Conservation (phyloP, 176 grass and related monocot species). For the Zea luxurians region DNA sequence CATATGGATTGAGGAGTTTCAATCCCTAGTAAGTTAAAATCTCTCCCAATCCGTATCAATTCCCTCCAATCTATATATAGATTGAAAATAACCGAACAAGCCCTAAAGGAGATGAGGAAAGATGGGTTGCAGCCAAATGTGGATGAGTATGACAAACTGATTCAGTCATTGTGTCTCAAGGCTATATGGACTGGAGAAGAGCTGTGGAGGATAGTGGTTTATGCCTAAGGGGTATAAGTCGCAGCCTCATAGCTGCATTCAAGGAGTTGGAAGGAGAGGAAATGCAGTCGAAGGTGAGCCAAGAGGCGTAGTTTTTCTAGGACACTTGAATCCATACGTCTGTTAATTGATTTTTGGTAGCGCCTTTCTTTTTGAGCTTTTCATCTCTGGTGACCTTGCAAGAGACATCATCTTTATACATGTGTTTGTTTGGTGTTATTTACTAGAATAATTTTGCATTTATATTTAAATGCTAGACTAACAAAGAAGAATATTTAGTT, state of each 20-base stretch:
- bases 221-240: conserved; percentile 55
- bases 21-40: too few species aligned
- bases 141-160: conserved; percentile 90
- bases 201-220: conserved; percentile 69
- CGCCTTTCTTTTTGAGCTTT: conserved; percentile 27
- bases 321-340: background rate
- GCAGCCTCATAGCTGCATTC: conserved; percentile 79
- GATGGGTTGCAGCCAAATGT: conserved; percentile 78
- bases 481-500: conserved; percentile 35
- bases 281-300: conserved; percentile 42
- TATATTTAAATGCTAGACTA: conserved; percentile 49
- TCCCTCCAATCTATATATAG: too few species aligned
- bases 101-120: conserved; percentile 96
- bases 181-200: conserved; percentile 75
- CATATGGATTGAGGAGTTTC: too few species aligned
- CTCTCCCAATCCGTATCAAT: too few species aligned
- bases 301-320: conserved; percentile 55
- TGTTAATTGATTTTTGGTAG: conserved; percentile 36
- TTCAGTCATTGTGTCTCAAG: conserved; percentile 89
- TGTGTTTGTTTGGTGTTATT: conserved; percentile 39
- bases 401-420: conserved; percentile 40
- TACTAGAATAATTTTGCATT: conserved; percentile 52
- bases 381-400: conserved; percentile 40
- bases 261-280: conserved; percentile 86
- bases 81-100: too few species aligned